Evolutionary conservation across 176 grass and related monocot species (phyloP), one percentile per base, ranked within the genome.

Genomic region (Chloris gayana): DNA sequence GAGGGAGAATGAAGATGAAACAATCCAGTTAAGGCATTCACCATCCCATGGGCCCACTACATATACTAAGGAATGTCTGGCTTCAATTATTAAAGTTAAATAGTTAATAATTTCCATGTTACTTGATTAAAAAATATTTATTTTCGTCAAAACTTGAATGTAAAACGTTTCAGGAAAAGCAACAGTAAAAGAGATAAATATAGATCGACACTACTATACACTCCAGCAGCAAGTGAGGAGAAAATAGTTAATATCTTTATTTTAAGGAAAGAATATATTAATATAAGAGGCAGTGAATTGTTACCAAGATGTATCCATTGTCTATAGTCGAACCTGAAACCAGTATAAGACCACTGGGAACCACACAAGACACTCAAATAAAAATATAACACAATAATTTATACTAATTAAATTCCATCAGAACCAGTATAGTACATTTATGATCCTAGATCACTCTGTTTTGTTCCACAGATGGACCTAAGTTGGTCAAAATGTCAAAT

Each of bases 401-500:
- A 82, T 19, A 42, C 18, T 37, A 38, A 46, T 12, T 14, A 61
- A 26, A 17, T 75, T 75, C 62, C 63, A 74, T 29, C 69, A 47
- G 10, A 31, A 42, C 26, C 21, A 6, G 26, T 64, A 72, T 30
- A 63, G 83, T 72, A 32, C 32, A 53, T 10, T 49, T 14, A 19
- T 26, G 34, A 14, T 72, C 6, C 42, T 58, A 32, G 33, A 12
- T 77, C 38, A 37, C 38, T 60, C 44, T 70, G 19, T 69, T 70
- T 60, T 14, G 21, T 70, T 63, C 41, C 18, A 75, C n/a, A 50
- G 27, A 50, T 12, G 3, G 35, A 31, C 74, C 11, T 62, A 78
- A 46, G 70, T 37, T 66, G 62, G 63, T 46, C 42, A 41, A 26
- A 63, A 62, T 31, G 51, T 60, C 74, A 86, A 81, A 81, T n/a